phyloP scores from a whole-genome alignment of 2,329 filamentous ascomycete species.

The Coleophoma crateriformis region DNA sequence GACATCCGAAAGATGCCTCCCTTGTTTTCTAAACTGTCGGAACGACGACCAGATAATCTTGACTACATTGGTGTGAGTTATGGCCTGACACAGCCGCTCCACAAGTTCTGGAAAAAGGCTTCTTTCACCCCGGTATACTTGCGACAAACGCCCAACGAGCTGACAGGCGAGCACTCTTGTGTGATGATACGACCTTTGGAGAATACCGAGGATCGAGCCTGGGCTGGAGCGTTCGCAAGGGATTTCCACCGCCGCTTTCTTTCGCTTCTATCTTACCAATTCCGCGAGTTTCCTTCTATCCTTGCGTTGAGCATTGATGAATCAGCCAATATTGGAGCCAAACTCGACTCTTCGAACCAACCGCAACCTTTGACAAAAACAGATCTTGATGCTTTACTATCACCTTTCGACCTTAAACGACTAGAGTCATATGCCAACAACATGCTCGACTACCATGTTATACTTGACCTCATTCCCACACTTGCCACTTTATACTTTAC shows the following conservation, averaged over 20 bases:
- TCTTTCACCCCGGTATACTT: constrained; percentile 87
- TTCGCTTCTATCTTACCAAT: constrained; percentile 84
- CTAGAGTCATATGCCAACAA: constrained; percentile 95
- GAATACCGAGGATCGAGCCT: constrained; percentile 62
- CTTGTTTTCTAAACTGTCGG: constrained; percentile 80
- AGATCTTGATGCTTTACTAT: constrained; percentile 73
- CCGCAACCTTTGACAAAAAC: constrained; percentile 58
- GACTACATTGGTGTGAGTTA: constrained; percentile 97
- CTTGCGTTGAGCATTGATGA: constrained; percentile 85
- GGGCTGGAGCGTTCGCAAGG: constrained; percentile 79
- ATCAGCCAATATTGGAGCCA: constrained; percentile 69
- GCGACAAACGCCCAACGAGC: constrained; percentile 88
- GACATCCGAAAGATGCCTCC: constrained; percentile 92
- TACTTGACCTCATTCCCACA: constrained; percentile 83
- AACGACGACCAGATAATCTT: constrained; percentile 71
- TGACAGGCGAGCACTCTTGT: constrained; percentile 95
- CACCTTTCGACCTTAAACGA: constrained; percentile 91
- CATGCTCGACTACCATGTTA: constrained; percentile 96
- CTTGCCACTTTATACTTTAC: constrained; percentile 83
- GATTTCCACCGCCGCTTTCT: constrained; percentile 97
- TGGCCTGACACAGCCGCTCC: constrained; percentile 78
- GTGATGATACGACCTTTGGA: constrained; percentile 88
- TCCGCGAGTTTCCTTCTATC: constrained; percentile 72
- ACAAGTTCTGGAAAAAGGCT: constrained; percentile 95
- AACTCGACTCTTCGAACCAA: constrained; percentile 52